Evolutionary conservation across 345 rosid species (phyloP), one percentile per base, ranked within the genome.

Genomic region (Salix dunnii): DNA sequence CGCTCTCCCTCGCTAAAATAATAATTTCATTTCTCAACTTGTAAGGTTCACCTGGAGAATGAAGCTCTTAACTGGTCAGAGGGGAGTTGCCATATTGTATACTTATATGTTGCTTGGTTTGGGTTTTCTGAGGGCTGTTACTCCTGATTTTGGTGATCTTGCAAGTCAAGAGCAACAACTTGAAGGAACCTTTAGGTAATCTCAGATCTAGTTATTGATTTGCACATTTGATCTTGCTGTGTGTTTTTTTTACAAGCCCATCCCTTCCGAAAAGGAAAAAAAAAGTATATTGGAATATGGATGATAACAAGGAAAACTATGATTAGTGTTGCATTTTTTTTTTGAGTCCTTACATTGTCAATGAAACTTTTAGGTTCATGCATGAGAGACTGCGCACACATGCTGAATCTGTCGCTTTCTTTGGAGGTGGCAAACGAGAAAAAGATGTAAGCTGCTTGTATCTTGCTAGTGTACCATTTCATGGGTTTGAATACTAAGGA

Each of bases 341-440:
- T 71, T 30, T 58, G 49, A 63, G 51, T 38, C 70, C 58, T 72
- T 46, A 85, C 69, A 53, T 77, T 76, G n/a, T 71, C 46, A 20
- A 21, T 78, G 77, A 62, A 17, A 75, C 40, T 72, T 68, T 72
- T 74, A 96, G 99, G 94, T 96, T 96, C 89, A 94, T 96, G 99
- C 99, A 94, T 84, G 99, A 96, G 87, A 92, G 99, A 77, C 80
- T 96, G 84, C 88, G 94, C 65, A 89, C 92, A 14, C 99, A 96
- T 90, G 99, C 98, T n/a, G 99, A 96, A 79, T 96, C 98, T 67
- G 86, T 96, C 76, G 99, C 99, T 73, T 96, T 96, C 89, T 96
- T 96, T 89, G 99, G 99, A 81, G 99, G 99, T 72, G 99, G 99
- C 79, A 88, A 93, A 68, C 90, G 98, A 83, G 99, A 96, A 88